Evolutionary conservation across 2,329 filamentous ascomycete genomes (phyloP).

Genomic region (Metarhizium guizhouense): DNA sequence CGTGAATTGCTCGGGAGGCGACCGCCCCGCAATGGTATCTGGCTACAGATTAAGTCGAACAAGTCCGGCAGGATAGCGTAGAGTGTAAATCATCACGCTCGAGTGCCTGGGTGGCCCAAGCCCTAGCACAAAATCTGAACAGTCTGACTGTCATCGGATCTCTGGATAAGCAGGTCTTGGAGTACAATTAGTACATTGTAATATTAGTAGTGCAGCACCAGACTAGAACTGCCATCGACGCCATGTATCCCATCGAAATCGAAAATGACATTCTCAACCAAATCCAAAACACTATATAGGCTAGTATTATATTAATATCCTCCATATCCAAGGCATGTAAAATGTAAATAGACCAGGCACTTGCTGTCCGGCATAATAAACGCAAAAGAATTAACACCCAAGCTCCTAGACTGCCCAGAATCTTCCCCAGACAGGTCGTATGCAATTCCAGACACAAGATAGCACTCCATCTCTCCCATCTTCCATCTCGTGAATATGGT

Average conservation of each 20-base stretch:
- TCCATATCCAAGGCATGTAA: not conserved
- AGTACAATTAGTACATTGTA: too few relatives aligned
- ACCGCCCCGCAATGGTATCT: too few relatives aligned
- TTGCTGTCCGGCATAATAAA: not conserved
- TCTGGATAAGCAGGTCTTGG: too few relatives aligned
- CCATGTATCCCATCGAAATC: not conserved
- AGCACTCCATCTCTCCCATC: not conserved
- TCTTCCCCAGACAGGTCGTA: not conserved
- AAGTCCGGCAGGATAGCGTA: too few relatives aligned
- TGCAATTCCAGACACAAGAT: not conserved
- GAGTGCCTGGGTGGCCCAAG: too few relatives aligned
- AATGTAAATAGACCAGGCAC: not conserved
- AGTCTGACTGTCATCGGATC: too few relatives aligned
- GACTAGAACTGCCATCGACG: too few relatives aligned
- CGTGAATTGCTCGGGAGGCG: too few relatives aligned
- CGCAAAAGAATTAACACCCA: not conserved
- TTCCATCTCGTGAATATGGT: not conserved
- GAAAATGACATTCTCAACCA: not conserved
- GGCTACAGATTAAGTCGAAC: too few relatives aligned
- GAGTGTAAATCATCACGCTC: too few relatives aligned
- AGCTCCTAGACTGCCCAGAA: not conserved
- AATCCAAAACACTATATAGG: not conserved
- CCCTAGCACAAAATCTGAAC: too few relatives aligned
- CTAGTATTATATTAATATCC: conserved; percentile 1
- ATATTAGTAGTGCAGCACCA: too few relatives aligned